Conservation (phyloP, 139 green algal species). For the Mychonastes homosphaera region DNA sequence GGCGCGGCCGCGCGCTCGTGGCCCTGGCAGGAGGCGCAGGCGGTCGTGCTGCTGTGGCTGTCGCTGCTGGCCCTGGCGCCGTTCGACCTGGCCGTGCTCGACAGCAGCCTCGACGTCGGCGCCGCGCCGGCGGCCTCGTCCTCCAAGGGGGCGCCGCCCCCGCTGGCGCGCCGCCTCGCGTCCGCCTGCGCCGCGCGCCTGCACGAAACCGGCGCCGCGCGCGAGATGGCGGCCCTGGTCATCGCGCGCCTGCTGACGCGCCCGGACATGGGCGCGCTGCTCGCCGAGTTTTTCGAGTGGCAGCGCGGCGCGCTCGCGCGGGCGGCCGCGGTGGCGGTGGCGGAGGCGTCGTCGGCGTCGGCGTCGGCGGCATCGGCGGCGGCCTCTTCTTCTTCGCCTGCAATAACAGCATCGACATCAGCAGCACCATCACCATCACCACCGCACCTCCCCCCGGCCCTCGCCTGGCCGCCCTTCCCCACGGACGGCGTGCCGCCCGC, state of each 20-base stretch:
- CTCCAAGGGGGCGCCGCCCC: neutral
- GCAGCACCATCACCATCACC: too few relatives aligned
- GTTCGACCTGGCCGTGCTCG: conserved; percentile 82
- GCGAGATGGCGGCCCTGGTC: conserved; percentile 75
- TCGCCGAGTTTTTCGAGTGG: conserved; percentile 67
- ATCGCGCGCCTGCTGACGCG: conserved; percentile 79
- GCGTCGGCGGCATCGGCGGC: too few relatives aligned
- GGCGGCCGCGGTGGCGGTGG: conserved; percentile 15
- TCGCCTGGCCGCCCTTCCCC: too few relatives aligned
- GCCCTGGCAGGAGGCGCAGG: conserved; percentile 61
- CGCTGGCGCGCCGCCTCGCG: neutral
- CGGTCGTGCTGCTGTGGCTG: conserved; percentile 88
- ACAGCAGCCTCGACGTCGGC: conserved; percentile 37
- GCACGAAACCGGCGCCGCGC: conserved; percentile 27
- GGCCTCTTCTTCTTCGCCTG: too few relatives aligned
- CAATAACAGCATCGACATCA: too few relatives aligned
- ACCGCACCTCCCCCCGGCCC: too few relatives aligned
- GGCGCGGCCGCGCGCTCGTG: too few relatives aligned
- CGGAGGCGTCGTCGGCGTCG: too few relatives aligned
- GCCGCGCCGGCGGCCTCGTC: neutral
- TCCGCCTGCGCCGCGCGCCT: neutral
- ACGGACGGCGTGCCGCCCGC: conserved; percentile 3
- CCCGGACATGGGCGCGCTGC: conserved; percentile 58
- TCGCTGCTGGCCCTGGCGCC: conserved; percentile 83
- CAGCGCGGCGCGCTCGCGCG: conserved; percentile 24